Conservation (phyloP, 1,284 basidiomycete species). For the Naganishia sp. region DNA sequence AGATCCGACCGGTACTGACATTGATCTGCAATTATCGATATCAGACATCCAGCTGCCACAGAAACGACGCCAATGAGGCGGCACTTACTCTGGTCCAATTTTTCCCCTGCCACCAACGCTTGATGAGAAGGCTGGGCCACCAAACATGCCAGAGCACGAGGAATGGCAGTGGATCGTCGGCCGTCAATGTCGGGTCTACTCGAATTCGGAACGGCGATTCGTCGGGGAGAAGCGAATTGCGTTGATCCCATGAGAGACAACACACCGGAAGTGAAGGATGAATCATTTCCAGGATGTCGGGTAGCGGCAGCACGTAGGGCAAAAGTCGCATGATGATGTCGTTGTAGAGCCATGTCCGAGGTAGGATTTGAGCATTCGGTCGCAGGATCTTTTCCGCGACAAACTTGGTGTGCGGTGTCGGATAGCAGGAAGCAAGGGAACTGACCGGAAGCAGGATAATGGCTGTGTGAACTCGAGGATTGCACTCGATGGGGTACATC, state of each 20-base stretch:
- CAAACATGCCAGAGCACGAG: constrained; percentile 47
- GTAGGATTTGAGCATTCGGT: constrained; percentile 36
- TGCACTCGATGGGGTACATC: constrained; percentile 56
- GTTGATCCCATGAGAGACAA: constrained; percentile 22
- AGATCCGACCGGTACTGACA: constrained; percentile 45
- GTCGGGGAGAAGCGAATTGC: constrained; percentile 30
- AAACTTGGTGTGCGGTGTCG: constrained; percentile 31
- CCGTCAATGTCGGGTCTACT: constrained; percentile 45
- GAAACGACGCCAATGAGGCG: background rate
- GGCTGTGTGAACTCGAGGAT: constrained; percentile 55
- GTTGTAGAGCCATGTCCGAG: constrained; percentile 52
- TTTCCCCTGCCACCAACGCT: constrained; percentile 44
- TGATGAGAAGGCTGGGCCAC: constrained; percentile 43
- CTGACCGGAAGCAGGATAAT: constrained; percentile 48
- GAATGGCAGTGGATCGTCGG: constrained; percentile 50
- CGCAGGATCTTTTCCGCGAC: constrained; percentile 36
- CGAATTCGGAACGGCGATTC: constrained; percentile 35
- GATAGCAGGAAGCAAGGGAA: constrained; percentile 37
- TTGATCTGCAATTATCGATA: constrained; percentile 38
- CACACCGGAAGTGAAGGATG: constrained; percentile 42
- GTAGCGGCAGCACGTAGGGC: constrained; percentile 40
- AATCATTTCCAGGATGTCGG: constrained; percentile 32
- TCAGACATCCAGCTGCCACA: background rate
- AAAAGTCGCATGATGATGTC: constrained; percentile 49
- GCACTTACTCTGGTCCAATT: constrained; percentile 48